Evolutionary conservation across 768 basidiomycete genomes (phyloP).

Genomic region (Dictyophora rubrovolvata): DNA sequence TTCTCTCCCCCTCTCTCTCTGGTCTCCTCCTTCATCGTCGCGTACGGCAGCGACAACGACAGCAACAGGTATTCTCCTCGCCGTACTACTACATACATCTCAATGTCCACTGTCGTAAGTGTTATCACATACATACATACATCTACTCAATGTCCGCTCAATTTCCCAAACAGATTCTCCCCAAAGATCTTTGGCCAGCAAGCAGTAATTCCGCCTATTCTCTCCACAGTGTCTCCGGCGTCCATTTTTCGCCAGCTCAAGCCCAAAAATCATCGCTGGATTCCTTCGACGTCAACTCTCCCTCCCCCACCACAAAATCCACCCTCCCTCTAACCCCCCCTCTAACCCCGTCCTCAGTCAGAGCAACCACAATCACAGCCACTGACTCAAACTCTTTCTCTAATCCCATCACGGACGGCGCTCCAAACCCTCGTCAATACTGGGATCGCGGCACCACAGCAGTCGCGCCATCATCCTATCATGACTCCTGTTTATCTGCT

Average conservation of each 20-base stretch:
- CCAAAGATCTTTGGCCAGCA: not conserved
- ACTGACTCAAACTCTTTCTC: conserved; percentile 38
- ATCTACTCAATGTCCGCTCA: not conserved
- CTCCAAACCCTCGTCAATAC: conserved; percentile 11
- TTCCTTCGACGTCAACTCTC: conserved; percentile 5
- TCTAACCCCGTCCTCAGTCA: conserved; percentile 17
- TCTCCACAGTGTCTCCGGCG: not conserved
- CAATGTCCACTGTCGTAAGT: not conserved
- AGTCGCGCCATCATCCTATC: conserved; percentile 12
- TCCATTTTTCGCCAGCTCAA: not conserved
- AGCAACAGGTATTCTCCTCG: too few species aligned
- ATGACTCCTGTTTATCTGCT: conserved; percentile 21
- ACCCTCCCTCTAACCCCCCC: conserved; percentile 5
- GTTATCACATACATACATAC: not conserved
- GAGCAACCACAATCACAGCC: not conserved
- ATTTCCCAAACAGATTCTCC: not conserved
- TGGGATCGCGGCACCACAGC: conserved; percentile 20
- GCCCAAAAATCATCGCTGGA: not conserved
- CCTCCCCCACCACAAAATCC: conserved; percentile 2
- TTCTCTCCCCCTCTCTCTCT: not conserved
- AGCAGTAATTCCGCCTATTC: not conserved
- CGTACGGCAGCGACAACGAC: not conserved
- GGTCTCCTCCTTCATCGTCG: too few species aligned
- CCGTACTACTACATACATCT: not conserved
- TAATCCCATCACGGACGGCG: conserved; percentile 21